A percentile compares a stretch with the other conserved stretches of the same genome.
These are phyloP conservation scores for Colletotrichum sp. DNA, from an alignment of 2,329 filamentous ascomycete genomes.

Conservation along the genomic window DNA sequence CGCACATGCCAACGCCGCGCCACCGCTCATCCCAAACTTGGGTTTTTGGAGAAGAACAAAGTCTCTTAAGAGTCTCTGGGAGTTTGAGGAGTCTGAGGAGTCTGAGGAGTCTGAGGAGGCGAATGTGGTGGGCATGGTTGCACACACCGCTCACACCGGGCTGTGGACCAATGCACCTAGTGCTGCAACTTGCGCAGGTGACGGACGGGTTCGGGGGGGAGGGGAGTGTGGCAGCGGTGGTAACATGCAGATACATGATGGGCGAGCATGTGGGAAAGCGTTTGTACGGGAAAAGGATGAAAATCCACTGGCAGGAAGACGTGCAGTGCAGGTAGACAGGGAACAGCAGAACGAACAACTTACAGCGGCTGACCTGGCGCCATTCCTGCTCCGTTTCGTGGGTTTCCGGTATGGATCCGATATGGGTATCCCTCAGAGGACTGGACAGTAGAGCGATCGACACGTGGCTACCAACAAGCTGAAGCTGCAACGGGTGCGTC, in stretches of 20 bases:
- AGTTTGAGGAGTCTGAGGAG: not conserved
- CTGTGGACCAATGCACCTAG: constrained; percentile 10
- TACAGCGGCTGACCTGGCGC: constrained; percentile 18
- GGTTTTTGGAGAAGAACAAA: not conserved
- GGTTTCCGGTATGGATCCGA: not conserved
- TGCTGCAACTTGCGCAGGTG: constrained; percentile 6
- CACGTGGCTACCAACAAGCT: constrained; percentile 1
- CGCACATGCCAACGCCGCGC: constrained; percentile 10
- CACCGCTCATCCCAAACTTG: not conserved
- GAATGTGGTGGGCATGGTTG: not conserved
- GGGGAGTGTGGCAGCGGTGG: not conserved
- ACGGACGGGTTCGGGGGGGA: not conserved
- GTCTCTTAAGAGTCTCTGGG: not conserved
- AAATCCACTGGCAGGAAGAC: not conserved
- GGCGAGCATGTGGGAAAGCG: not conserved
- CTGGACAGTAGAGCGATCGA: not conserved
- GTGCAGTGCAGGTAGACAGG: not conserved
- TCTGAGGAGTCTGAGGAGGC: not conserved
- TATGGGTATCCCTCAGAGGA: not conserved
- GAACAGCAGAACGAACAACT: not conserved
- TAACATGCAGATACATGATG: not conserved
- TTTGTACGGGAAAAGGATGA: not conserved
- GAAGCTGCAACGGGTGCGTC: not conserved
- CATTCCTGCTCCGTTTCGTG: not conserved
- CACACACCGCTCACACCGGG: not conserved